phyloP scores from a whole-genome alignment of 495 filamentous ascomycete genomes.

The Hypoxylon crocopeplum region DNA sequence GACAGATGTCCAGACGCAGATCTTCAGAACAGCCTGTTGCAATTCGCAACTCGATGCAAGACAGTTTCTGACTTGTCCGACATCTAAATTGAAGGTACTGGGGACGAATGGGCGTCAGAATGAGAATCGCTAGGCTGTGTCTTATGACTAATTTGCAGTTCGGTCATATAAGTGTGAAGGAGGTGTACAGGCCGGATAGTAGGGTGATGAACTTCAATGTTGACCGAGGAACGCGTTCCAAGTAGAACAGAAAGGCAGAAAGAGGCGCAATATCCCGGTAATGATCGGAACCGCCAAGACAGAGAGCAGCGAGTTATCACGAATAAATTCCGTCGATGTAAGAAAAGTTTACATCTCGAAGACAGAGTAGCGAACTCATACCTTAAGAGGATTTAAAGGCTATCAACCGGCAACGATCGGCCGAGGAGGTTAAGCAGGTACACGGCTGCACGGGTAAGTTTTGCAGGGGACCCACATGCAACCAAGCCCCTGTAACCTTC shows the following conservation, averaged over 20 bases:
- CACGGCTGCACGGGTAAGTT: too few species aligned
- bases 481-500: too few species aligned
- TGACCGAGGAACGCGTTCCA: too few species aligned
- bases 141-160: constrained; percentile 13
- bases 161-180: not conserved
- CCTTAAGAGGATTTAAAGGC: not conserved
- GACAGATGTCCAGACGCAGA: constrained; percentile 39
- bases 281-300: not conserved
- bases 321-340: too few species aligned
- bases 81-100: constrained; percentile 5
- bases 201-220: not conserved
- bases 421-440: too few species aligned
- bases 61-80: constrained; percentile 26
- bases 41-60: constrained; percentile 27
- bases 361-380: not conserved
- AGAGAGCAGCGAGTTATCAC: constrained; percentile 7
- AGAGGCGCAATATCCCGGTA: not conserved
- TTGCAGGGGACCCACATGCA: too few species aligned
- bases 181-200: not conserved
- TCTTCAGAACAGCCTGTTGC: constrained; percentile 26
- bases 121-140: not conserved
- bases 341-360: constrained; percentile 18
- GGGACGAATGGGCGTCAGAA: not conserved
- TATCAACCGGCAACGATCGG: too few species aligned
- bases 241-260: too few species aligned